phyloP scores from a whole-genome alignment of 208 protist species.

The Leishmania braziliensis region DNA sequence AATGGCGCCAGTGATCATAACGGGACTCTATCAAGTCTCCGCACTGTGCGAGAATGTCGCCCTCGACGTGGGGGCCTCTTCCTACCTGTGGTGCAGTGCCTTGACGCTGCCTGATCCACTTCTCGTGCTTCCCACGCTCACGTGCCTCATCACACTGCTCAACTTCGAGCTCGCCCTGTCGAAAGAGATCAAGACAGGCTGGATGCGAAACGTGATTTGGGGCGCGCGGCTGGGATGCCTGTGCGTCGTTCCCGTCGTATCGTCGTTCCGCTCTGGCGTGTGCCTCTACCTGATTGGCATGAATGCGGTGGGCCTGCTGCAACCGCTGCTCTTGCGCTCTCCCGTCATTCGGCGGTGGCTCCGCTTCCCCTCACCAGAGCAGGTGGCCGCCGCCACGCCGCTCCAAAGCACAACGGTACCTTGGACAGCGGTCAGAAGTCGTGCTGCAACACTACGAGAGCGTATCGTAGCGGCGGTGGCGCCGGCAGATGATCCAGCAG shows the following conservation, averaged over 20 bases:
- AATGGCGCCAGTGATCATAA: constrained; percentile 67
- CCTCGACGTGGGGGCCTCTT: constrained; percentile 60
- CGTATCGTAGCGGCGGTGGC: constrained; percentile 13
- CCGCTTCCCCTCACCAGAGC: constrained; percentile 48
- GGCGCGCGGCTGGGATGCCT: constrained; percentile 75
- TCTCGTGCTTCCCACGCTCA: constrained; percentile 61
- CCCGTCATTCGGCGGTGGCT: constrained; percentile 49
- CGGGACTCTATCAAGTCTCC: constrained; percentile 63
- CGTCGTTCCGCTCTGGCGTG: constrained; percentile 73
- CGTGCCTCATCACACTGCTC: constrained; percentile 67
- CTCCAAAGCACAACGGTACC: not conserved
- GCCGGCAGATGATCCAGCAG: not conserved
- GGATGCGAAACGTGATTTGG: constrained; percentile 85
- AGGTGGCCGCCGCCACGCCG: constrained; percentile 6
- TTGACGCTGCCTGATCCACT: constrained; percentile 78
- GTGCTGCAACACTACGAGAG: constrained; percentile 12
- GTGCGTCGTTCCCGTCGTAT: constrained; percentile 60
- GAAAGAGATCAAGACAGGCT: constrained; percentile 69
- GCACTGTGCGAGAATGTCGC: constrained; percentile 61
- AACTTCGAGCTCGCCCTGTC: constrained; percentile 89
- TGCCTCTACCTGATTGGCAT: constrained; percentile 90
- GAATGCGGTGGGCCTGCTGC: constrained; percentile 77
- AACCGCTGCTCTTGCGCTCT: constrained; percentile 72
- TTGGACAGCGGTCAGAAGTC: not conserved
- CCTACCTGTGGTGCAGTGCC: constrained; percentile 80